Evolutionary conservation across 2,329 filamentous ascomycete genomes (phyloP).

Genomic region (Neopestalotiopsis sp.): DNA sequence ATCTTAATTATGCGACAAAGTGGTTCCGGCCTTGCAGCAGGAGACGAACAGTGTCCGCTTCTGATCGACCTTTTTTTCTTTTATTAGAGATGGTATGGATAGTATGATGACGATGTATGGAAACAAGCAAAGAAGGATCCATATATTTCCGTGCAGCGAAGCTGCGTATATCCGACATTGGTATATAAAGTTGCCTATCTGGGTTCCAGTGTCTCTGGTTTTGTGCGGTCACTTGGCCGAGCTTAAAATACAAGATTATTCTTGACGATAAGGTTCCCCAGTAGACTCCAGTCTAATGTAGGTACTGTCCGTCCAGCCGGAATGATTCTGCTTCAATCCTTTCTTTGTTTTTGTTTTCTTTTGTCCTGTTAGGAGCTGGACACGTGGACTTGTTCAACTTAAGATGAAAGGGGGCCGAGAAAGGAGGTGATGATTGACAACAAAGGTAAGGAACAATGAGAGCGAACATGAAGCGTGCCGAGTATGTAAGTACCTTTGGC

Average conservation of each 20-base stretch:
- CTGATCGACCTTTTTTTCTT: neutral
- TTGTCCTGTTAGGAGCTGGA: neutral
- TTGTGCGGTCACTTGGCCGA: neutral
- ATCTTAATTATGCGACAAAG: neutral
- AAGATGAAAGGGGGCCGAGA: neutral
- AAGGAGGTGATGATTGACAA: neutral
- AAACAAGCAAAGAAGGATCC: neutral
- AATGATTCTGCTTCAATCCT: neutral
- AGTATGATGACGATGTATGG: constrained; percentile 1
- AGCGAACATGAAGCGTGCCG: no score
- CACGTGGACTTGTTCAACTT: neutral
- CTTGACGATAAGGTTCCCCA: neutral
- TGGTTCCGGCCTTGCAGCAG: neutral
- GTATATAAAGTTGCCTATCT: neutral
- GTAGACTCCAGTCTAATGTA: neutral
- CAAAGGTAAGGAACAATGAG: neutral
- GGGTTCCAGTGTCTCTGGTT: neutral
- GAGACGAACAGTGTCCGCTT: neutral
- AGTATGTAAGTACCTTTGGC: no score
- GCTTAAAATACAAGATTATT: neutral
- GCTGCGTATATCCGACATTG: neutral
- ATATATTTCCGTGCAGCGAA: neutral
- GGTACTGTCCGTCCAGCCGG: neutral
- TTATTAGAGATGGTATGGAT: neutral
- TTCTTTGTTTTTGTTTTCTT: neutral